phyloP scores from a whole-genome alignment of 2,329 filamentous ascomycete genomes.

The Phyllosticta citrichinensis region DNA sequence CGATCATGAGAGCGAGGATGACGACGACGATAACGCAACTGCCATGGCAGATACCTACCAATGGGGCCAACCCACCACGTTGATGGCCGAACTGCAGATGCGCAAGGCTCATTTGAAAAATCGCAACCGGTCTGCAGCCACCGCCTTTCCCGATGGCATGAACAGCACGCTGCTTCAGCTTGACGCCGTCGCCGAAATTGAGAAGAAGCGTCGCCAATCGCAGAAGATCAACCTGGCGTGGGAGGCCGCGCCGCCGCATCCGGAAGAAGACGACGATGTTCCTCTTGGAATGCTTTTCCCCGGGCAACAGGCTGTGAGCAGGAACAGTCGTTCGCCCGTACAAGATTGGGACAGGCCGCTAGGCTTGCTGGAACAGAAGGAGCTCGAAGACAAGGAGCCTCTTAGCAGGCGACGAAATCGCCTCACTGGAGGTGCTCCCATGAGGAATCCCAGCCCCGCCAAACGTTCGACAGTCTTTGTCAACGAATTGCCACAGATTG shows the following conservation, averaged over 20 bases:
- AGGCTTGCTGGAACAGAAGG: constrained; percentile 68
- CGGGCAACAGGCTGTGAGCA: constrained; percentile 37
- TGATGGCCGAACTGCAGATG: constrained; percentile 83
- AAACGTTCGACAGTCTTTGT: constrained; percentile 13
- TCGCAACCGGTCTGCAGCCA: constrained; percentile 60
- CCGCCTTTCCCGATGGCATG: constrained; percentile 63
- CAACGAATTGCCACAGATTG: neutral
- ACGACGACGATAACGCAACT: constrained; percentile 35
- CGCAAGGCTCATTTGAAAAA: constrained; percentile 82
- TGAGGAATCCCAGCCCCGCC: constrained; percentile 17
- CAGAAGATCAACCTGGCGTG: constrained; percentile 81
- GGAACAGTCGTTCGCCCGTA: neutral
- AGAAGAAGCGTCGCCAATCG: constrained; percentile 62
- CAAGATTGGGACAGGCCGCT: constrained; percentile 51
- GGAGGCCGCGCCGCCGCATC: constrained; percentile 53
- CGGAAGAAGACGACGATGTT: constrained; percentile 59
- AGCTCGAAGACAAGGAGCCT: constrained; percentile 88
- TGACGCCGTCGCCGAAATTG: constrained; percentile 79
- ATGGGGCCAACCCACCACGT: constrained; percentile 72
- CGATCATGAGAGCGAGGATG: constrained; percentile 19
- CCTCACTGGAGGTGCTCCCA: constrained; percentile 52
- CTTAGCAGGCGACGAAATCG: constrained; percentile 67
- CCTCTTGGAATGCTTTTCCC: constrained; percentile 75
- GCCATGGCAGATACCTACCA: constrained; percentile 15
- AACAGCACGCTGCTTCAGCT: constrained; percentile 83